Evolutionary conservation across 129 eudicot species (phyloP), one percentile per base, ranked within the genome.

Genomic region (Smallanthus sonchifolius): DNA sequence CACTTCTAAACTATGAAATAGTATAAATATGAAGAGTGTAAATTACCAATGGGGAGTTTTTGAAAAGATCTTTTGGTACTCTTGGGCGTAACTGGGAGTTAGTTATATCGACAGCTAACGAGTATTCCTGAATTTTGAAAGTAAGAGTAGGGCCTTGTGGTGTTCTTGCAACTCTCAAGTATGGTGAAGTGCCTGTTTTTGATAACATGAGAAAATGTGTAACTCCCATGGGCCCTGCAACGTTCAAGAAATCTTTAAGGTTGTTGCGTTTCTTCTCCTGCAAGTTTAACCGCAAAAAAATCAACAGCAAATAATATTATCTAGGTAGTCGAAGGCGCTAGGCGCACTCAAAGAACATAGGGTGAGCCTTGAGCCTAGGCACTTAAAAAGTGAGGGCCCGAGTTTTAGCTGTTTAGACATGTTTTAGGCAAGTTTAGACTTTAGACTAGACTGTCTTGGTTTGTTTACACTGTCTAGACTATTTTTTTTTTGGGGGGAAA

Each of bases 141-240:
- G 97, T 86, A 73, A 94, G 87, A 47, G 99, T 94, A 17, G 99
- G 99, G 3, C 97, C 99, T 80, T 94, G 99, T 34, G 97, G 97
- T 4, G 97, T 91, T 81, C 89, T 80, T 35, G 97, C 97, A 75
- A 94, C 97, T 79, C 97, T 91, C 88, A 94, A 77, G 82, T 86
- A 94, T 16, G 97, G 96, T 7, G 97, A 88, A 51, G 66, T 64
- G 66, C 86, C 89, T 45, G 91, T 80, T 85, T 94, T 94, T 54
- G 97, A 94, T 76, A 94, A 62, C 78, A 94, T 91, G 51, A 94
- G 99, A 66, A 94, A 94, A 79, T 94, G 97, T n/a, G 99, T 90
- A 32, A 94, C 99, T 39, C 97, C 97, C 97, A 94, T 90, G 14
- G 97, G 96, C 45, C 97, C 97, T 0, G 99, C 96, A 82, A 94